Evolutionary conservation across 805 yeast species (phyloP).

Genomic region (Ogataea minuta): DNA sequence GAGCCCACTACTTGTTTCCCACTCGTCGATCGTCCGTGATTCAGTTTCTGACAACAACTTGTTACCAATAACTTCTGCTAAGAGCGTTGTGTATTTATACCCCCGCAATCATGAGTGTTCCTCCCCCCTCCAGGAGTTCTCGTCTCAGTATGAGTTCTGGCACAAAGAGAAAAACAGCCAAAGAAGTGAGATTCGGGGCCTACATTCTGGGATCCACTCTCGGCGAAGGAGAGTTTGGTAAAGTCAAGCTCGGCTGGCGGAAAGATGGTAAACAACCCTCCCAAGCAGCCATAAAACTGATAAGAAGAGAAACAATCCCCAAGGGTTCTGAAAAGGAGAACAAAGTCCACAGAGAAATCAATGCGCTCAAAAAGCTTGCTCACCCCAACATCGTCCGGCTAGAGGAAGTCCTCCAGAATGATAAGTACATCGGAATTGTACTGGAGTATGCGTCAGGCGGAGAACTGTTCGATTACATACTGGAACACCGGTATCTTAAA

Average conservation of each 20-base stretch:
- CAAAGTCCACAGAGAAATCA: constrained; percentile 90
- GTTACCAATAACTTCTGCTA: constrained; percentile 3
- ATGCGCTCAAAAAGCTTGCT: constrained; percentile 77
- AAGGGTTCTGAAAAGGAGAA: constrained; percentile 82
- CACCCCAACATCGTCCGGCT: constrained; percentile 93
- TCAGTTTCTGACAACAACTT: constrained; percentile 2
- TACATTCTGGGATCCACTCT: constrained; percentile 88
- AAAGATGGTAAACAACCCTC: constrained; percentile 74
- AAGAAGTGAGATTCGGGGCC: constrained; percentile 84
- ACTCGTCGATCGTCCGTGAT: constrained; percentile 13
- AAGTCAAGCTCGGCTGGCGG: constrained; percentile 95
- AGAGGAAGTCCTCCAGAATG: constrained; percentile 91
- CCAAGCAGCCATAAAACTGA: constrained; percentile 91
- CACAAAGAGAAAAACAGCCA: constrained; percentile 40
- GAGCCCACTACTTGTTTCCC: constrained; percentile 6
- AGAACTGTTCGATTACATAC: constrained; percentile 89
- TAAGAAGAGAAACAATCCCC: constrained; percentile 84
- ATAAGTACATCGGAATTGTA: constrained; percentile 93
- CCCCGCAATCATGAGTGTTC: constrained; percentile 10
- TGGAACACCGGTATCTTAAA: constrained; percentile 80
- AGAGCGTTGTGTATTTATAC: constrained; percentile 1
- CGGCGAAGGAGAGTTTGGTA: constrained; percentile 98
- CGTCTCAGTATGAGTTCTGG: constrained; percentile 22
- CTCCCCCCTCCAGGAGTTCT: constrained; percentile 18
- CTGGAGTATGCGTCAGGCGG: constrained; percentile 97